These are phyloP conservation scores for Dalbergia cochinchinensis DNA, from an alignment of 306 rosid genomes.

Conservation along the genomic window DNA sequence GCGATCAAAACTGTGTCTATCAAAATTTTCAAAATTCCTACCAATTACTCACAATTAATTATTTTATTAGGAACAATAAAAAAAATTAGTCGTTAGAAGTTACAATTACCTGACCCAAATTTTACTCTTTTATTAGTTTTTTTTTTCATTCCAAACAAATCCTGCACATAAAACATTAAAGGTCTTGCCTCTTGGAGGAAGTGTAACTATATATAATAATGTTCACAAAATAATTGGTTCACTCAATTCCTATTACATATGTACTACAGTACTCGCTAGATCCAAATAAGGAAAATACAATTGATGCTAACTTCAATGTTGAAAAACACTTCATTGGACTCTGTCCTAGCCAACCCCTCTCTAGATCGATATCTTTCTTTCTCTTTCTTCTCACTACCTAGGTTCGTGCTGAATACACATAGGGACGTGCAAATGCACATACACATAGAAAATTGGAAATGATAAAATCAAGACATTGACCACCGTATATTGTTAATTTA, in stretches of 20 bases:
- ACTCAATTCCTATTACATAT: neutral
- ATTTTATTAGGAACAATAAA: no score
- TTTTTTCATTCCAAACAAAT: neutral
- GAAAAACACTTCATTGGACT: conserved; percentile 24
- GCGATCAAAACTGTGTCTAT: no score
- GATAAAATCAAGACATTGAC: conserved; percentile 46
- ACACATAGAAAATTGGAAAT: conserved; percentile 38
- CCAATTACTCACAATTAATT: no score
- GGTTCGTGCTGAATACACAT: neutral
- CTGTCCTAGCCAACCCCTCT: neutral
- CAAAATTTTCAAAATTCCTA: no score
- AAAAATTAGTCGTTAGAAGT: no score
- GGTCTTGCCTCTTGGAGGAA: neutral
- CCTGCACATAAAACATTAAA: neutral
- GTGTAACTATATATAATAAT: neutral
- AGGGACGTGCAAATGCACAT: conserved; percentile 35
- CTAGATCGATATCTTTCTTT: neutral
- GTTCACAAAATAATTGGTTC: conserved; percentile 2
- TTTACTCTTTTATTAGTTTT: no score
- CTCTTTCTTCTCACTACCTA: neutral
- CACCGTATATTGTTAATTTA: conserved; percentile 22
- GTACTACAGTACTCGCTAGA: neutral
- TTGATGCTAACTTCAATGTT: conserved; percentile 24
- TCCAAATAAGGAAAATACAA: neutral
- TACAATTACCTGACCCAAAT: no score